Percentiles rank a stretch among this genome's conserved stretches.
phyloP scores from a whole-genome alignment of 2,329 filamentous ascomycete species.

The Colletotrichum trifolii region DNA sequence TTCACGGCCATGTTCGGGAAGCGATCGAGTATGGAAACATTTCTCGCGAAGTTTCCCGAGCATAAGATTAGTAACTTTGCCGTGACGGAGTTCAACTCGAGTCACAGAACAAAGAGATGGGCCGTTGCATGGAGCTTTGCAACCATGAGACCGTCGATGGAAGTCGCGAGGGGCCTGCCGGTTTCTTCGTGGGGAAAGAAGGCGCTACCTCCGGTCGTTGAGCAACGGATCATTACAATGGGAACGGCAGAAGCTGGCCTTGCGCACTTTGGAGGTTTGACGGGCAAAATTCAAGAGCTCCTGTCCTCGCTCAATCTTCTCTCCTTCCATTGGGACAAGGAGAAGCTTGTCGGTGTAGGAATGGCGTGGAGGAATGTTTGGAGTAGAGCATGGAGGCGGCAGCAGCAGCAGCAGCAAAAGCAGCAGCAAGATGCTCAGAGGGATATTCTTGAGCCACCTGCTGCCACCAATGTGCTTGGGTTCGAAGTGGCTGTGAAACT shows the following conservation, averaged over 20 bases:
- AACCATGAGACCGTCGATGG: slow-evolving; percentile 68
- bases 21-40: slow-evolving; percentile 71
- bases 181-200: slow-evolving; percentile 50
- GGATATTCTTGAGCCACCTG: slow-evolving; percentile 47
- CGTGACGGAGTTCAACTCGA: slow-evolving; percentile 82
- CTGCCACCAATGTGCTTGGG: slow-evolving; percentile 52
- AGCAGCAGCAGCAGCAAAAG: slow-evolving; percentile 46
- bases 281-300: slow-evolving; percentile 52
- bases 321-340: slow-evolving; percentile 72
- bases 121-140: slow-evolving; percentile 89
- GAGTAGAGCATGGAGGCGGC: slow-evolving; percentile 78
- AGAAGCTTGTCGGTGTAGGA: slow-evolving; percentile 67
- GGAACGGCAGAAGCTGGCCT: slow-evolving; percentile 45
- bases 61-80: slow-evolving; percentile 80
- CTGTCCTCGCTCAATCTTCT: slow-evolving; percentile 67
- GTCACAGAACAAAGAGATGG: slow-evolving; percentile 84
- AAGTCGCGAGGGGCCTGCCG: slow-evolving; percentile 57
- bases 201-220: slow-evolving; percentile 56
- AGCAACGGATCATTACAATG: slow-evolving; percentile 57
- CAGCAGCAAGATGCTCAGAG: slow-evolving; percentile 42
- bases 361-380: slow-evolving; percentile 79
- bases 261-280: slow-evolving; percentile 39
- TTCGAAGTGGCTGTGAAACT: slow-evolving; percentile 66
- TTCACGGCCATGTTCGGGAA: slow-evolving; percentile 94
- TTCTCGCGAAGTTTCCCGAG: slow-evolving; percentile 69